phyloP scores from a whole-genome alignment of 208 protist species.

The Leishmania major region DNA sequence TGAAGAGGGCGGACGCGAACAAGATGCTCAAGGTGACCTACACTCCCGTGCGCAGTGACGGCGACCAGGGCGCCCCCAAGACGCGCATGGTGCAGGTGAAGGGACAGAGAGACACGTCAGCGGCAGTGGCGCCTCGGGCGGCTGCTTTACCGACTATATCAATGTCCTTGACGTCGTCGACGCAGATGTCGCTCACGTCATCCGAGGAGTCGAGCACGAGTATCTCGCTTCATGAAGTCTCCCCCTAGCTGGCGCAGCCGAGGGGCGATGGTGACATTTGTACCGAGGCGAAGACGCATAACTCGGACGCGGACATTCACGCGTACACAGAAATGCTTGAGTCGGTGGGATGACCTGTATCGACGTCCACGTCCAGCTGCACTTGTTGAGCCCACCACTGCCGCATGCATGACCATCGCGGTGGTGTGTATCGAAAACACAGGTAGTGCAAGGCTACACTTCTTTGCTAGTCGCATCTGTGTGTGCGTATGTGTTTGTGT shows the following conservation, averaged over 20 bases:
- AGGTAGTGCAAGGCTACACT: background rate
- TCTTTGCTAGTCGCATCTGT: background rate
- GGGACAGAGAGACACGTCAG: background rate
- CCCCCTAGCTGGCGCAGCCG: constrained; percentile 7
- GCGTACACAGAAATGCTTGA: constrained; percentile 8
- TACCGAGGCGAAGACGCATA: constrained; percentile 19
- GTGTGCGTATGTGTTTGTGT: background rate
- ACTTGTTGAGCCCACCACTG: background rate
- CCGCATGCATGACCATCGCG: background rate
- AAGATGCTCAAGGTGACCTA: constrained; percentile 85
- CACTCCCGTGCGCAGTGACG: constrained; percentile 84
- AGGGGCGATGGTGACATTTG: constrained; percentile 19
- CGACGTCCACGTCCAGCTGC: background rate
- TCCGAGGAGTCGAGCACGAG: background rate
- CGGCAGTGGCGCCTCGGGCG: constrained; percentile 19
- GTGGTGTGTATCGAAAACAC: background rate
- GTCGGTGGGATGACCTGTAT: background rate
- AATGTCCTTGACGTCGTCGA: background rate
- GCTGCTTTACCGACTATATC: constrained; percentile 4
- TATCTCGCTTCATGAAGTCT: background rate
- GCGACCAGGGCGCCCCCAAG: constrained; percentile 64
- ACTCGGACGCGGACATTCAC: constrained; percentile 28
- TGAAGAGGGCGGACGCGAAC: constrained; percentile 66
- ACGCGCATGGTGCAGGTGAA: constrained; percentile 59
- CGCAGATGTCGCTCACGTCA: background rate